Evolutionary conservation across 176 grass and related monocot genomes (phyloP).

Genomic region (Zea luxurians): DNA sequence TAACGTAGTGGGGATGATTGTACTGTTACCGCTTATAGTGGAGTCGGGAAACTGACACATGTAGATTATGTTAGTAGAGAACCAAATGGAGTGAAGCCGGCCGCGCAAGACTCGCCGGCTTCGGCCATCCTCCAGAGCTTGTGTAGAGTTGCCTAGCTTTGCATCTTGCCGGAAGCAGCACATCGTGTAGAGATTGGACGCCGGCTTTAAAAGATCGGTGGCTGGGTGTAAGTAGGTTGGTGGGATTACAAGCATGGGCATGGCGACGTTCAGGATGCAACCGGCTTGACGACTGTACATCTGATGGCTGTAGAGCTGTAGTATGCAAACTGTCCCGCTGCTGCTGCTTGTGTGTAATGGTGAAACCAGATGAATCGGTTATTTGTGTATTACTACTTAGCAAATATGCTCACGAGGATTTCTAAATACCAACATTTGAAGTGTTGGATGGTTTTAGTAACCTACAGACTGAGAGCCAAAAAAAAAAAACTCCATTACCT

Average conservation of each 20-base stretch:
- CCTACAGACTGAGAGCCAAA: not conserved
- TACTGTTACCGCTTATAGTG: slow-evolving; percentile 17
- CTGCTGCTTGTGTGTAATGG: slow-evolving; percentile 7
- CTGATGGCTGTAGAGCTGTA: slow-evolving; percentile 3
- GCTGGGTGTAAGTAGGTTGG: slow-evolving; percentile 12
- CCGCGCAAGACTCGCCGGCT: slow-evolving; percentile 1
- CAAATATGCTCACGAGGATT: not conserved
- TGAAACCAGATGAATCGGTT: not conserved
- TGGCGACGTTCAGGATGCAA: not conserved
- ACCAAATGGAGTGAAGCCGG: slow-evolving; percentile 4
- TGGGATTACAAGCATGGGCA: slow-evolving; percentile 9
- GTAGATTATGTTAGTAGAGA: slow-evolving; percentile 26
- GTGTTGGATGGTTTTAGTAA: not conserved
- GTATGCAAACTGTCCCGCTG: not conserved
- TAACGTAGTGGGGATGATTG: slow-evolving; percentile 19
- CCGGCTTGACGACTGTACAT: slow-evolving; percentile 21
- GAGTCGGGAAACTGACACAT: slow-evolving; percentile 31
- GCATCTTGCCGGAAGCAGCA: not conserved
- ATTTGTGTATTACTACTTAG: not conserved
- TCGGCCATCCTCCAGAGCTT: slow-evolving; percentile 14
- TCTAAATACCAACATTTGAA: slow-evolving; percentile 1
- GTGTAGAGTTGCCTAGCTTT: slow-evolving; percentile 41
- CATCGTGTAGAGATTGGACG: slow-evolving; percentile 20
- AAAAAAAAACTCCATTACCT: too few relatives aligned
- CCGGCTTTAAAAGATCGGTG: not conserved